Evolutionary conservation across 306 rosid species (phyloP).

Genomic region (Gynostemma pentaphyllum): DNA sequence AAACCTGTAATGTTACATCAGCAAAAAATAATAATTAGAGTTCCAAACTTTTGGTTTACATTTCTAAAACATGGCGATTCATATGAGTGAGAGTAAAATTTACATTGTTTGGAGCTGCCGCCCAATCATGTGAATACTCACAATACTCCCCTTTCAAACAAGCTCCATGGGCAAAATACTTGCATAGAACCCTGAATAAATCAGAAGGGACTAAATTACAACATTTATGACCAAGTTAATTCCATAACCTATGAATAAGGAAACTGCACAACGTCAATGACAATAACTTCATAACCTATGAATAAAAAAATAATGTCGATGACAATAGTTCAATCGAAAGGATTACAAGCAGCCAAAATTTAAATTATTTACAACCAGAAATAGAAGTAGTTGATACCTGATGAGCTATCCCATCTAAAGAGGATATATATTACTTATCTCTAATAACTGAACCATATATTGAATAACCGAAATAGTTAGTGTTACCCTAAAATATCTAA

Average conservation of each 20-base stretch:
- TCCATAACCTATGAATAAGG: not conserved
- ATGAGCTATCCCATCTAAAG: not conserved
- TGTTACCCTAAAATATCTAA: not conserved
- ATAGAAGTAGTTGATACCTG: not conserved
- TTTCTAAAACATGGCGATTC: not conserved
- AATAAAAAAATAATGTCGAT: not conserved
- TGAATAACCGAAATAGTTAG: not conserved
- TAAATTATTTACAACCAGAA: not conserved
- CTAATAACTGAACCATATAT: not conserved
- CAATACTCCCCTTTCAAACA: slow-evolving; percentile 97
- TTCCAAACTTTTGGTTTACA: not conserved
- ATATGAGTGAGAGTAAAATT: slow-evolving; percentile 6
- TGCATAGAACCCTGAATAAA: slow-evolving; percentile 70
- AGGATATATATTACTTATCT: not conserved
- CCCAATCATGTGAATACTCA: slow-evolving; percentile 94
- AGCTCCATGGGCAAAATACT: slow-evolving; percentile 93
- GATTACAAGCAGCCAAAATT: not conserved
- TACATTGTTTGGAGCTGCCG: slow-evolving; percentile 75
- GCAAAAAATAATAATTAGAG: slow-evolving; percentile 1
- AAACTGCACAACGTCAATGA: not conserved
- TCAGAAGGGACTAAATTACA: slow-evolving; percentile 7
- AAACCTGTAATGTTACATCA: slow-evolving; percentile 37
- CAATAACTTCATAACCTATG: slow-evolving; percentile 2
- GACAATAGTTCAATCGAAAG: not conserved
- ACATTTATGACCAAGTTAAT: slow-evolving; percentile 2